Conservation (phyloP, 202 grass and related monocot genomes). For the Panicum hallii region DNA sequence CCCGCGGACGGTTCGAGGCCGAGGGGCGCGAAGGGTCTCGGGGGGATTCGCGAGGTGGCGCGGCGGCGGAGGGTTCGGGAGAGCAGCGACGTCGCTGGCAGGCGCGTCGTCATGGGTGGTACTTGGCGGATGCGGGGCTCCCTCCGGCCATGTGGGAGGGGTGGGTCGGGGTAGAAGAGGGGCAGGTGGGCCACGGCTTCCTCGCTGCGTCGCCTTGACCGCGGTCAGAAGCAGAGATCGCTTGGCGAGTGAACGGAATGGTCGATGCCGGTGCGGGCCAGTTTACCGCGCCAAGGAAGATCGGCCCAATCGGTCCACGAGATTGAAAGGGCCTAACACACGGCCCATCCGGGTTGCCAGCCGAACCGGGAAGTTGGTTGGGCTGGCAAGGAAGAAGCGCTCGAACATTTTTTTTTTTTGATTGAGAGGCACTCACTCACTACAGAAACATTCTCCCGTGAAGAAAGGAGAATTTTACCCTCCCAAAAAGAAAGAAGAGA, state of each 20-base stretch:
- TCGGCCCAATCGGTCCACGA: not conserved
- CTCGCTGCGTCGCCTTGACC: not conserved
- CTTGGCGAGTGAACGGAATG: not conserved
- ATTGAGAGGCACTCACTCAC: no score
- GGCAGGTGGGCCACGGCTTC: constrained; percentile 22
- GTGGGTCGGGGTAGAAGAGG: not conserved
- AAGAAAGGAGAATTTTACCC: no score
- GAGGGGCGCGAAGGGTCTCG: not conserved
- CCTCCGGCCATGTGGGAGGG: constrained; percentile 41
- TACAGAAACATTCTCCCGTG: no score
- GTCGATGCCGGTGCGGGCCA: not conserved
- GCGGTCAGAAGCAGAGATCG: not conserved
- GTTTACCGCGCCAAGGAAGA: not conserved
- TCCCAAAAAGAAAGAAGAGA: no score
- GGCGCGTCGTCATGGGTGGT: constrained; percentile 26
- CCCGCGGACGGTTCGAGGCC: constrained; percentile 37
- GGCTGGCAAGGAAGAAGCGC: no score
- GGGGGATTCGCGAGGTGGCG: constrained; percentile 14
- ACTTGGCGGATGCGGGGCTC: not conserved
- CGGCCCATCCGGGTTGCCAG: not conserved
- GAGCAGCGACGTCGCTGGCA: constrained; percentile 43
- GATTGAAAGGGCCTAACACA: not conserved
- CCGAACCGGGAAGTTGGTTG: no score
- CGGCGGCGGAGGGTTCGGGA: constrained; percentile 37
- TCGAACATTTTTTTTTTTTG: no score